phyloP scores from a whole-genome alignment of 495 filamentous ascomycete species.

The Aspergillus asperescens region DNA sequence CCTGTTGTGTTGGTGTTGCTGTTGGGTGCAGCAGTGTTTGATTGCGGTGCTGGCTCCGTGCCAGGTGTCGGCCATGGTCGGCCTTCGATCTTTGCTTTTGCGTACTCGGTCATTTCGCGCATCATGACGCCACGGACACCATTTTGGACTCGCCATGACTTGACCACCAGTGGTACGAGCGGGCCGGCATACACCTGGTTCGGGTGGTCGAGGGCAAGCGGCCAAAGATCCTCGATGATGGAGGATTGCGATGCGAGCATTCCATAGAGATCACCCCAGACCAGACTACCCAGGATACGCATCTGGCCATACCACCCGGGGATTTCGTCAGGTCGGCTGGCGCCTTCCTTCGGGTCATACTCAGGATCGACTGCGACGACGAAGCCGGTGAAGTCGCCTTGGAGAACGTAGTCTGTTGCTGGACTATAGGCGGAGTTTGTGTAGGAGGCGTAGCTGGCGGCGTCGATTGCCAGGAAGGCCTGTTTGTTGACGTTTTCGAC shows the following conservation, averaged over 20 bases:
- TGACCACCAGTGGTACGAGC: slow-evolving; percentile 17
- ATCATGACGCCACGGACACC: slow-evolving; percentile 9
- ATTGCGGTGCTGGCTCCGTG: background rate
- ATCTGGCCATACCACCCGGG: slow-evolving; percentile 27
- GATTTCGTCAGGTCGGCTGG: slow-evolving; percentile 15
- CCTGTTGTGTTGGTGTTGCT: background rate
- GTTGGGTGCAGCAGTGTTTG: background rate
- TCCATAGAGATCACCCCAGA: slow-evolving; percentile 33
- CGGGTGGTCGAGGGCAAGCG: slow-evolving; percentile 27
- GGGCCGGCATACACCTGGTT: slow-evolving; percentile 32
- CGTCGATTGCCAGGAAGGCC: slow-evolving; percentile 22
- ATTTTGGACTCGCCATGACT: slow-evolving; percentile 24
- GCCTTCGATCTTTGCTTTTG: background rate
- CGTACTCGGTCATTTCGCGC: slow-evolving; percentile 11
- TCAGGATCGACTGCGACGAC: slow-evolving; percentile 26
- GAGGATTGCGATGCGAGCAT: slow-evolving; percentile 11
- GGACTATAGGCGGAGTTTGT: slow-evolving; percentile 15
- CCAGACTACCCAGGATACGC: slow-evolving; percentile 28
- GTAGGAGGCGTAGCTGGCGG: slow-evolving; percentile 23
- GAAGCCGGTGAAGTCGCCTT: slow-evolving; percentile 22
- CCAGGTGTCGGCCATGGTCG: background rate
- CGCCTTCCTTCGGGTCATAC: slow-evolving; percentile 14
- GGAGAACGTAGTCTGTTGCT: slow-evolving; percentile 4
- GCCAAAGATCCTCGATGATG: slow-evolving; percentile 26
- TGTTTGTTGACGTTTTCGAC: slow-evolving; percentile 1